A percentile compares a stretch with the other conserved stretches of the same genome.
Evolutionary conservation across 208 protist genomes (phyloP).

Genomic region (Acanthamoeba rhysodes): DNA sequence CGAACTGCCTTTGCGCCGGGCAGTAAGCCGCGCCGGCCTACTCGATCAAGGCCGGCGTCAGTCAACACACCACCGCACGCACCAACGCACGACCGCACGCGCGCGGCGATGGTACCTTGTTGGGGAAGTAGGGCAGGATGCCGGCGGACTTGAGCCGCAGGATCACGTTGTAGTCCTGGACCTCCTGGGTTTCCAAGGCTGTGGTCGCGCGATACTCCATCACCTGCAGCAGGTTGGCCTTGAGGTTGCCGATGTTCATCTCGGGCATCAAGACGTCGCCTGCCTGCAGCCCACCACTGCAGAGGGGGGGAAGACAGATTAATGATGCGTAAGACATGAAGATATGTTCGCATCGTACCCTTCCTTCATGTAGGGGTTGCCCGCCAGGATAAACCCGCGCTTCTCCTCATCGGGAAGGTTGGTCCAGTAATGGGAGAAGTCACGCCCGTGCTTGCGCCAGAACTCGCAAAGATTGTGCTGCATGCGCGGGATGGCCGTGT

Average conservation of each 20-base stretch:
- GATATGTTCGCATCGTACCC: neutral
- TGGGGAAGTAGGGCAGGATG: neutral
- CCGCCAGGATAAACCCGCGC: neutral
- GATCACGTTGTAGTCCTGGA: neutral
- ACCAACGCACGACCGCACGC: too few relatives aligned
- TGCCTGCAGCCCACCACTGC: neutral
- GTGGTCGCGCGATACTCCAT: neutral
- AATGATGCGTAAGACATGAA: neutral
- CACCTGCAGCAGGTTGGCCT: neutral
- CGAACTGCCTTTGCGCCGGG: neutral
- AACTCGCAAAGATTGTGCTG: neutral
- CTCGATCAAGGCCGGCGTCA: neutral
- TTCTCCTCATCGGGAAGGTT: neutral
- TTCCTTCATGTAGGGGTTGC: neutral
- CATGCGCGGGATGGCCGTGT: neutral
- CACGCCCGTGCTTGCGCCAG: neutral
- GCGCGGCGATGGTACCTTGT: neutral
- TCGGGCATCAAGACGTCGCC: neutral
- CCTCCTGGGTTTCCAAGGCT: neutral
- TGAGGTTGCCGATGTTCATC: neutral
- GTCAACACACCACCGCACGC: too few relatives aligned
- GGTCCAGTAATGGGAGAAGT: neutral
- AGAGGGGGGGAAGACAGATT: neutral
- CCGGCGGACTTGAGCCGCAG: neutral
- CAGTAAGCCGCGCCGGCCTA: neutral